A percentile compares a stretch with the other conserved stretches of the same genome.
phyloP scores from a whole-genome alignment of 805 yeast genomes.

The Yarrowia sp. region DNA sequence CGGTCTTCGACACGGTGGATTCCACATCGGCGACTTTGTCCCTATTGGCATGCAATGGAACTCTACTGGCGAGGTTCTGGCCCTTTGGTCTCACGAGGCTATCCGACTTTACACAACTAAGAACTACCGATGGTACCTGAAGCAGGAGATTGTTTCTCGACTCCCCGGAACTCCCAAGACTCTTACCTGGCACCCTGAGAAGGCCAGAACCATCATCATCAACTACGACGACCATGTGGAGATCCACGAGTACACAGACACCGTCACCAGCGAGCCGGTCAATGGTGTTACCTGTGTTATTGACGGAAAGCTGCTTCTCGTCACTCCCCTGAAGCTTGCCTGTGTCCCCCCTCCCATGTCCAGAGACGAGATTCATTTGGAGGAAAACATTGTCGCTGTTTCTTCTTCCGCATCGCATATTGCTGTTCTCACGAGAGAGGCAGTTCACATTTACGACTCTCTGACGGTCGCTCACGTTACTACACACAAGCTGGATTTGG shows the following conservation, averaged over 20 bases:
- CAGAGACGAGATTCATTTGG: constrained; percentile 60
- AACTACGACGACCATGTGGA: constrained; percentile 43
- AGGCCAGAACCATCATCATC: constrained; percentile 69
- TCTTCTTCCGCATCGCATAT: constrained; percentile 52
- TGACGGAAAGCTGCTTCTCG: constrained; percentile 67
- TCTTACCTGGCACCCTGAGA: constrained; percentile 83
- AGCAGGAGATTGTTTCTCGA: constrained; percentile 60
- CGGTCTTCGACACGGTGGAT: constrained; percentile 88
- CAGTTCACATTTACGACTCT: constrained; percentile 7
- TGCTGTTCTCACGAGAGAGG: constrained; percentile 39
- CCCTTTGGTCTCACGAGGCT: constrained; percentile 58
- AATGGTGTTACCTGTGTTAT: constrained; percentile 75
- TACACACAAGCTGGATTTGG: constrained; percentile 2
- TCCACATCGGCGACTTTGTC: constrained; percentile 56
- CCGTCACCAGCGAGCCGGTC: constrained; percentile 66
- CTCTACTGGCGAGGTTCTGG: constrained; percentile 70
- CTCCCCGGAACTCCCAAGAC: constrained; percentile 32
- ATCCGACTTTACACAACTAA: constrained; percentile 89
- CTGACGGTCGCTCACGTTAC: background rate
- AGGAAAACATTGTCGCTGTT: constrained; percentile 60
- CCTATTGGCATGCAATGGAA: constrained; percentile 72
- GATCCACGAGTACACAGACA: constrained; percentile 65
- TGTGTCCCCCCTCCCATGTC: constrained; percentile 95
- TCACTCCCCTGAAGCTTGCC: constrained; percentile 81
- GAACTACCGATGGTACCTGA: constrained; percentile 94